A percentile compares a stretch with the other conserved stretches of the same genome.
phyloP scores from a whole-genome alignment of 139 green algal genomes.

The Chlorella sp. region DNA sequence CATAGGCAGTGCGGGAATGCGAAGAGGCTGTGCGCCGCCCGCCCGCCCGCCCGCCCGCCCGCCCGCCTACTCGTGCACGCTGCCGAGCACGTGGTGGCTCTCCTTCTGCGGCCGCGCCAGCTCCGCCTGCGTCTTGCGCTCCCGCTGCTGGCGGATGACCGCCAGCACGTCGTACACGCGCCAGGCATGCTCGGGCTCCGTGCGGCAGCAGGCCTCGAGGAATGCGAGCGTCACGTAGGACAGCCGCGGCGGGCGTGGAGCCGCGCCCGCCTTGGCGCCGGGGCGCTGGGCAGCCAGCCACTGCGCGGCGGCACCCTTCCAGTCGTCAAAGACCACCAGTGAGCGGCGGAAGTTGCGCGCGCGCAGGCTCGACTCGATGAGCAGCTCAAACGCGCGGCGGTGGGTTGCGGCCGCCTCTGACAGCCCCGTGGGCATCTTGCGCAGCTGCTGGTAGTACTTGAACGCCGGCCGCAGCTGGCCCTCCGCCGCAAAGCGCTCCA shows the following conservation, averaged over 20 bases:
- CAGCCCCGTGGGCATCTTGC: slow-evolving; percentile 13
- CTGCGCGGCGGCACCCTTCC: slow-evolving; percentile 39
- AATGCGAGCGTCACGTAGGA: slow-evolving; percentile 53
- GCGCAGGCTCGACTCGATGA: too few relatives aligned
- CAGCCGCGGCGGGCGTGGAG: slow-evolving; percentile 30
- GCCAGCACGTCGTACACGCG: slow-evolving; percentile 62
- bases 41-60: too few relatives aligned
- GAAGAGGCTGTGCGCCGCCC: too few relatives aligned
- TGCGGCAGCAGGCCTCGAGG: slow-evolving; percentile 54
- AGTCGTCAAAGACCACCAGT: slow-evolving; percentile 71
- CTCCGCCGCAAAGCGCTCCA: slow-evolving; percentile 29
- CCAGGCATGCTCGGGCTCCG: slow-evolving; percentile 38
- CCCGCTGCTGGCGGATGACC: slow-evolving; percentile 57
- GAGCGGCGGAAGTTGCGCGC: too few relatives aligned
- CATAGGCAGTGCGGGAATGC: too few relatives aligned
- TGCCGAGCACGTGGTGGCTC: slow-evolving; percentile 53
- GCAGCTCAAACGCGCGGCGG: slow-evolving; percentile 52
- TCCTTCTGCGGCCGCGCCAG: slow-evolving; percentile 48
- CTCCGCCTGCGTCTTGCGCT: slow-evolving; percentile 38
- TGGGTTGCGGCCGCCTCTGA: slow-evolving; percentile 15
- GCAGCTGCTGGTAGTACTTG: slow-evolving; percentile 53
- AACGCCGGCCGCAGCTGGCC: slow-evolving; percentile 29
- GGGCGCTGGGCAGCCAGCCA: slow-evolving; percentile 27
- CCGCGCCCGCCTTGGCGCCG: not conserved
- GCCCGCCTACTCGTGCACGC: too few relatives aligned